Base-by-base conservation (phyloP, 2,329 filamentous ascomycete genomes). In the Exophiala sp. region DNA sequence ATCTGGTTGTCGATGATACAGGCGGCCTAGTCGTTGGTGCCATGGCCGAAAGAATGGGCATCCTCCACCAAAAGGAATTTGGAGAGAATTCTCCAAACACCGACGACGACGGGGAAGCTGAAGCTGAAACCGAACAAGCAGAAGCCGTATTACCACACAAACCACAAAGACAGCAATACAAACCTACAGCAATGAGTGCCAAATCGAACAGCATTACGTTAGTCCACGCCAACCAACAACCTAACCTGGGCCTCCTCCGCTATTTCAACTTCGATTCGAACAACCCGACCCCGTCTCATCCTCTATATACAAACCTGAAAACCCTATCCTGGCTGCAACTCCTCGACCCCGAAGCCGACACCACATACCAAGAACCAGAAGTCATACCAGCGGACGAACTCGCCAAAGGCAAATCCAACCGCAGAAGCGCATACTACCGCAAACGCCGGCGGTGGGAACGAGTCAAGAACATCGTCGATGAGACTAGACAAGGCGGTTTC, bases 281-380 rank as follows among this genome's bases (percentile, higher is more conserved):
- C 54, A 83, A 83, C 58, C 83, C 77, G 50, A 76, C 80, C 11
- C 76, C 83, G 20, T 70, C 75, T 0, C 94, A 97, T 67, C 92
- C 94, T 0, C 82, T 99, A 9, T 81, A 87, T 69, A 86, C 82
- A 12, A 86, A 94, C 67, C 82, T 99, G 47, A 86, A 92, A 65
- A 83, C 87, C 4, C 77, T 97, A 29, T 92, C 89, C 24, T 99
- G 92, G 91, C 81, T 99, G 2, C 92, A 97, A 71, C 82, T 99
- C 4, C 75, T 96, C 12, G 80, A 87, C 20, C 94, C 94, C 0
- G 74, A 82, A 34, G 75, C 83, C 29, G 94, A 97, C 69, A 79
- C 81, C 1, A 83, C 87, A 3, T 96, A 95, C 71, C 72, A 76
- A 32, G 80, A 86, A 49, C 87, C 90, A 0, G 76, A 82, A 0